Evolutionary conservation across 768 basidiomycete species (phyloP).

Genomic region (Cystofilobasidium macerans): DNA sequence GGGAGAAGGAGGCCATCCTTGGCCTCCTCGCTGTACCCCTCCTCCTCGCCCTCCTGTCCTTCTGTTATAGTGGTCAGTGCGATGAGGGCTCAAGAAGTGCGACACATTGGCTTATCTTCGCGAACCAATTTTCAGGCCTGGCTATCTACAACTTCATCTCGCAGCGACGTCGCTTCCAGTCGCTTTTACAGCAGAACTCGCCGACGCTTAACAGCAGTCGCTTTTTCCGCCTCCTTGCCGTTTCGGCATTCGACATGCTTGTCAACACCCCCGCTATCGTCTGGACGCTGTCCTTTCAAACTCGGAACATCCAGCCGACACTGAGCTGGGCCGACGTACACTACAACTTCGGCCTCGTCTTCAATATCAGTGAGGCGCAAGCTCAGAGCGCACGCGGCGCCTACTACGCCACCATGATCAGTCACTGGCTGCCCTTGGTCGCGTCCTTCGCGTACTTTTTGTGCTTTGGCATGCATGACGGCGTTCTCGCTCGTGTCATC

Average conservation of each 20-base stretch:
- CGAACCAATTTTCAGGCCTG: background rate
- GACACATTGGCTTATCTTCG: background rate
- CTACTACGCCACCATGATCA: background rate
- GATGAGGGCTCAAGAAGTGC: too few species aligned
- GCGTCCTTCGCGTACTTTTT: slow-evolving; percentile 18
- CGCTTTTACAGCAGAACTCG: slow-evolving; percentile 7
- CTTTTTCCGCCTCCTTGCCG: slow-evolving; percentile 18
- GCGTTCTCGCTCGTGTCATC: background rate
- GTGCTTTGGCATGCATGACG: slow-evolving; percentile 25
- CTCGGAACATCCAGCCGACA: background rate
- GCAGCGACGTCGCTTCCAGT: slow-evolving; percentile 20
- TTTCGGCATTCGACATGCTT: slow-evolving; percentile 22
- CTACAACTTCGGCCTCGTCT: slow-evolving; percentile 4
- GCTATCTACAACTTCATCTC: slow-evolving; percentile 19
- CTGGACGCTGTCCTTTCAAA: background rate
- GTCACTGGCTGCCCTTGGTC: slow-evolving; percentile 18
- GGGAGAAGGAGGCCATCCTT: background rate
- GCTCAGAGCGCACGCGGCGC: background rate
- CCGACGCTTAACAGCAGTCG: slow-evolving; percentile 19
- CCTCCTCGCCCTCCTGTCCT: background rate
- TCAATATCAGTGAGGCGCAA: background rate
- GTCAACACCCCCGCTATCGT: slow-evolving; percentile 6
- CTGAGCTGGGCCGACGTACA: slow-evolving; percentile 15
- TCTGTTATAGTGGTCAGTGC: slow-evolving; percentile 22
- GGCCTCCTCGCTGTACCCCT: slow-evolving; percentile 1